Evolutionary conservation across 2,329 filamentous ascomycete genomes (phyloP), one percentile per base, ranked within the genome.

Genomic region (Ceratocystis destructans): DNA sequence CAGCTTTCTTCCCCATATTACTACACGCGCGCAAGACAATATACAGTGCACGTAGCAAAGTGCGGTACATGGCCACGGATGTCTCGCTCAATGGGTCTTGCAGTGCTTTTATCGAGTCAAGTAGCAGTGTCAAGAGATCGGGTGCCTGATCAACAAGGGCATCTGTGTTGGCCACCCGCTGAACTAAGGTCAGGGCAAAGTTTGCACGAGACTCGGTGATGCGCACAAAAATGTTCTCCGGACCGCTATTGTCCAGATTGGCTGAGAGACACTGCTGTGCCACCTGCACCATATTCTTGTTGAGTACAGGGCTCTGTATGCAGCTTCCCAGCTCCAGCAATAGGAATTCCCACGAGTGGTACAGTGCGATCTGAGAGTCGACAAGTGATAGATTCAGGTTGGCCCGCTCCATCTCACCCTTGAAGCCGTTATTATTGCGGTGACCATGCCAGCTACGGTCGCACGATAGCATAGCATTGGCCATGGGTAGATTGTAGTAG

Each of bases 311-410:
- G 69, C 79, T 78, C 22, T 61, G 80, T n/a, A 84, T 75, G 68
- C 80, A 83, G 46, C 84, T 84, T 73, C 88, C 90, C 62, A 99
- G 81, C 72, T 96, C 93, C 62, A 94, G 81, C 15, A 93, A 83
- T 7, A 99, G 80, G 68, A 90, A 86, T 74, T 95, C 92, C 90
- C 93, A 97, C 66, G 90, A 88, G 71, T 90, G 86, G 69, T 96
- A 87, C 20, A 99, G 83, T 55, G 85, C 86, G 70, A 94, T 87
- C 77, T 99, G 91, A 28, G 93, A 89, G 74, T 97, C 91, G 44
- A 99, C 90, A 44, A 96, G 79, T 28, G 92, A 96, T 64, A 99
- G 75, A 74, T 99, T 97, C 69, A 88, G 79, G 74, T 99, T 99
- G 53, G 93, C 94, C 68, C 86, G 85, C 71, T 87, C 83, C 76